Conservation (phyloP, 106 monocot species). For the Ottelia alismoides region DNA sequence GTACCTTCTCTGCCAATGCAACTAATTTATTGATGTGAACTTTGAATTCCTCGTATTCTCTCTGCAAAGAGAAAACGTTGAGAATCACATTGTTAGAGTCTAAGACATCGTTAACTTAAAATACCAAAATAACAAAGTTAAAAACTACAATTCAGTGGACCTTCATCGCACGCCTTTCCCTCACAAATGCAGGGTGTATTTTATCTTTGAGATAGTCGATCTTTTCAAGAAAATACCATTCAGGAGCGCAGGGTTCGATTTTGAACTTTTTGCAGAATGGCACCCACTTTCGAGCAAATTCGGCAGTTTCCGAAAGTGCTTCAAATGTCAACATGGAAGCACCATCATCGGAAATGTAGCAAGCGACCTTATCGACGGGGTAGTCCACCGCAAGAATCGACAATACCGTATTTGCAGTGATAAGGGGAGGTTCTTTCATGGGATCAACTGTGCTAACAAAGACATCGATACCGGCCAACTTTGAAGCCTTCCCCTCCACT, state of each 20-base stretch:
- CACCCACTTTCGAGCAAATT: constrained; percentile 61
- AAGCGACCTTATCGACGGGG: constrained; percentile 62
- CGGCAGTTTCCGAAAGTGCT: constrained; percentile 60
- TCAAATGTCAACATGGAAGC: constrained; percentile 82
- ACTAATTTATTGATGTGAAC: constrained; percentile 84
- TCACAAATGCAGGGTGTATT: constrained; percentile 66
- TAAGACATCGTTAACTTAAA: background rate
- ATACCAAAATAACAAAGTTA: background rate
- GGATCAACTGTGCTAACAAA: constrained; percentile 92
- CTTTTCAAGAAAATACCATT: constrained; percentile 72
- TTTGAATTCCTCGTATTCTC: constrained; percentile 94
- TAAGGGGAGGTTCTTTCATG: constrained; percentile 70
- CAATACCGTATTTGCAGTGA: constrained; percentile 76
- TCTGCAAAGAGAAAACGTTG: constrained; percentile 21
- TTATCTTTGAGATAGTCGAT: constrained; percentile 75
- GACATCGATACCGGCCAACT: constrained; percentile 52
- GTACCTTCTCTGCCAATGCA: constrained; percentile 80
- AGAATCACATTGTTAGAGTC: background rate
- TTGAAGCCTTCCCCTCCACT: constrained; percentile 60
- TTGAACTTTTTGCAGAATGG: constrained; percentile 57
- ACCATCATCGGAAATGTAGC: constrained; percentile 77
- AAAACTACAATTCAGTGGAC: constrained; percentile 10
- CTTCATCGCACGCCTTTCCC: constrained; percentile 75
- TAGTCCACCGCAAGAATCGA: constrained; percentile 84
- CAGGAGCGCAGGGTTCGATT: constrained; percentile 79